Evolutionary conservation across 768 basidiomycete genomes (phyloP).

Genomic region (Leccinum boreale): DNA sequence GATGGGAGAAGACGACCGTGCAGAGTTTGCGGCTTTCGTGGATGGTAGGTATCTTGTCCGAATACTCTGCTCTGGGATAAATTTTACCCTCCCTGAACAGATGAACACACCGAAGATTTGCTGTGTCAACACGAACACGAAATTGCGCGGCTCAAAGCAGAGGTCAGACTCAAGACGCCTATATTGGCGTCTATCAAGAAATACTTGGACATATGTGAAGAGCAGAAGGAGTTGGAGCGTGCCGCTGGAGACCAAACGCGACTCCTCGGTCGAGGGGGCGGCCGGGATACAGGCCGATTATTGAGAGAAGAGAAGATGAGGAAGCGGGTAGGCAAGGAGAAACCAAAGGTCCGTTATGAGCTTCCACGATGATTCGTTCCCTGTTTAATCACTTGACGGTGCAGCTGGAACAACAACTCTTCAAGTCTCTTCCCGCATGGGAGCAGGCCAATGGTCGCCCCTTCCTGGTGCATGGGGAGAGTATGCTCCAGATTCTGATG

Average conservation of each 20-base stretch:
- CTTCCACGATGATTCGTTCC: neutral
- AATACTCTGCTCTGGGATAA: neutral
- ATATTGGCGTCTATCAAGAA: slow-evolving; percentile 75
- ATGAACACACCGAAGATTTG: slow-evolving; percentile 87
- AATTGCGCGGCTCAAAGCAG: slow-evolving; percentile 76
- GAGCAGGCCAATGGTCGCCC: slow-evolving; percentile 69
- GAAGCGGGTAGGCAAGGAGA: slow-evolving; percentile 88
- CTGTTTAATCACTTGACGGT: slow-evolving; percentile 34
- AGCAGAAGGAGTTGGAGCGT: slow-evolving; percentile 83
- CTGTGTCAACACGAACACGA: slow-evolving; percentile 83
- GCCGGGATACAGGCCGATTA: slow-evolving; percentile 80
- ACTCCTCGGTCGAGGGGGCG: slow-evolving; percentile 68
- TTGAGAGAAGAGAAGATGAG: slow-evolving; percentile 96
- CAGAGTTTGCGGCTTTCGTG: slow-evolving; percentile 75
- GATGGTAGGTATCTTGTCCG: slow-evolving; percentile 56
- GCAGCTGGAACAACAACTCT: slow-evolving; percentile 87
- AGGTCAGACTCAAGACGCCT: slow-evolving; percentile 73
- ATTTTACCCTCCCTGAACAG: slow-evolving; percentile 34
- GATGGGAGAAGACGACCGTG: slow-evolving; percentile 78
- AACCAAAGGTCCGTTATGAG: slow-evolving; percentile 66
- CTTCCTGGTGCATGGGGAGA: slow-evolving; percentile 84
- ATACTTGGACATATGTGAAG: slow-evolving; percentile 88
- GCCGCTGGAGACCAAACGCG: slow-evolving; percentile 80
- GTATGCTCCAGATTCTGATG: slow-evolving; percentile 75
- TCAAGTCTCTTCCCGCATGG: slow-evolving; percentile 79